Evolutionary conservation across 495 filamentous ascomycete species (phyloP).

Genomic region (Lepidopterella palustris): DNA sequence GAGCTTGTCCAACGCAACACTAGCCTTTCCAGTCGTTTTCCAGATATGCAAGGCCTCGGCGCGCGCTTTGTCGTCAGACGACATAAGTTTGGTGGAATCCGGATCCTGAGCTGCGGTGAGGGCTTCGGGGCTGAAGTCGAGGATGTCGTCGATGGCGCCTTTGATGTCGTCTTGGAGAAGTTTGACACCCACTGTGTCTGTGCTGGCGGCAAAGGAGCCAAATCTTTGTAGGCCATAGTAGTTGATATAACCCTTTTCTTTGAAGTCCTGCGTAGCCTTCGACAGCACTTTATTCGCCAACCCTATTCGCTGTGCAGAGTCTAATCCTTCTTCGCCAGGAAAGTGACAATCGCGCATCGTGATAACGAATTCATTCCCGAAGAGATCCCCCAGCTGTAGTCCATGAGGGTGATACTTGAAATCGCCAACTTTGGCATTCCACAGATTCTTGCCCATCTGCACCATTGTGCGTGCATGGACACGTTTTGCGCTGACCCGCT

Average conservation of each 20-base stretch:
- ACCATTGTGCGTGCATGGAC: slow-evolving; percentile 58
- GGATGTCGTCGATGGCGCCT: slow-evolving; percentile 65
- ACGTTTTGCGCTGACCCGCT: slow-evolving; percentile 68
- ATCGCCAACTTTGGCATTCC: slow-evolving; percentile 62
- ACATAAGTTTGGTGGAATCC: slow-evolving; percentile 35
- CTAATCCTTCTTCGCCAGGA: slow-evolving; percentile 41
- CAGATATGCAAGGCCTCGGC: slow-evolving; percentile 70
- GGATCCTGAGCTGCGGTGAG: slow-evolving; percentile 44
- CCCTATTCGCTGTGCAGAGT: slow-evolving; percentile 34
- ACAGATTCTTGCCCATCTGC: slow-evolving; percentile 54
- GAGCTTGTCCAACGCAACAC: slow-evolving; percentile 57
- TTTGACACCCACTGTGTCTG: slow-evolving; percentile 72
- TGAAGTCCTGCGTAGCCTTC: slow-evolving; percentile 48
- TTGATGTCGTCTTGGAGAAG: slow-evolving; percentile 76
- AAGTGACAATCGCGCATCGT: slow-evolving; percentile 78
- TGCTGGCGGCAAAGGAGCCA: slow-evolving; percentile 73
- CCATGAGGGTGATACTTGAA: slow-evolving; percentile 65
- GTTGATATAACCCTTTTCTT: slow-evolving; percentile 77
- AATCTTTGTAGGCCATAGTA: slow-evolving; percentile 96
- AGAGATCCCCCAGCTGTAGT: slow-evolving; percentile 73
- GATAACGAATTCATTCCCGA: slow-evolving; percentile 87
- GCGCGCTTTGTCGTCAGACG: slow-evolving; percentile 67
- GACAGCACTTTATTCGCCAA: slow-evolving; percentile 49
- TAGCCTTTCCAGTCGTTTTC: slow-evolving; percentile 48
- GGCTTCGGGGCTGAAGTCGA: slow-evolving; percentile 51